Evolutionary conservation across 2,329 filamentous ascomycete genomes (phyloP), one percentile per base, ranked within the genome.

Genomic region (Cladosporium sp.): DNA sequence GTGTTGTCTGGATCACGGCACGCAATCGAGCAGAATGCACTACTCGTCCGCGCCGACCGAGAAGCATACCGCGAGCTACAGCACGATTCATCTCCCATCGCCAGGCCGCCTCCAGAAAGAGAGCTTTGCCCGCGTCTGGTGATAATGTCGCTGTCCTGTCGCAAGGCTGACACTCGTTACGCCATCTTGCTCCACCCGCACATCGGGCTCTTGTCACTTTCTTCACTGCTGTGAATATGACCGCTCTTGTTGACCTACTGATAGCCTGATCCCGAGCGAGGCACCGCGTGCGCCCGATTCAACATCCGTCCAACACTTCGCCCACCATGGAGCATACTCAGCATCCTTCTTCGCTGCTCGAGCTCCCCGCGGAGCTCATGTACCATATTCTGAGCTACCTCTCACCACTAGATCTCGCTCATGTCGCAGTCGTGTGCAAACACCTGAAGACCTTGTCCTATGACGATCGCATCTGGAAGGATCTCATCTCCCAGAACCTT

Each of bases 361-460:
- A 73, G 19, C 80, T 96, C 1, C 92, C 92, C 0, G 73, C 83
- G 12, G 92, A 97, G 70, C 78, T 96, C 8, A 77, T 96, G 32
- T 82, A 88, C 63, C 75, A 81, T n/a, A 85, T 96, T 47, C 75
- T 96, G 13, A 77, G 78, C 34, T 85, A 83, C 66, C 80, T 96
- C 4, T 73, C 81, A 0, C 81, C 89, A 0, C 63, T 77, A 37
- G 87, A 91, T 58, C 81, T 96, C 10, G 79, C 79, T 24, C 71
- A 75, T 1, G 70, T 86, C 12, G 82, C 85, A 1, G 74, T 75
- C 9, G 86, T 86, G 22, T 93, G 86, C 71, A 84, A 76, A 22
- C 68, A 72, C 3, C 75, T 96, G 2, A 77, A 70, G 50, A 71
- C 73, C 9, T 83, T 88, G 64, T 82, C 85, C 25, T 74, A 76